Evolutionary conservation across 306 rosid species (phyloP).

Genomic region (Lagenaria siceraria): DNA sequence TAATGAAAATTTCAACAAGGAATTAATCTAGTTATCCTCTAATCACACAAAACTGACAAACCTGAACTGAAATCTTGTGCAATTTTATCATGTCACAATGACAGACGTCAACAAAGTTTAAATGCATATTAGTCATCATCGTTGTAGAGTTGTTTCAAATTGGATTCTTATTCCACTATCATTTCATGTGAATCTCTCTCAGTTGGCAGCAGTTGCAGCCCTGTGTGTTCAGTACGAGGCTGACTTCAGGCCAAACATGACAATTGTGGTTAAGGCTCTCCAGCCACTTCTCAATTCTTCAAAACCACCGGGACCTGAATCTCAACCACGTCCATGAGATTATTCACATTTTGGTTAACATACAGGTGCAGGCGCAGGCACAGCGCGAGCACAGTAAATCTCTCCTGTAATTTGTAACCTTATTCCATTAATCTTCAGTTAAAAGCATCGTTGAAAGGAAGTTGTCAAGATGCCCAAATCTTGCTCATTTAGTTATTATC

Average conservation of each 20-base stretch:
- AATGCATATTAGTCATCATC: background rate
- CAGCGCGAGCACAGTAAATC: background rate
- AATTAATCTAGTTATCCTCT: background rate
- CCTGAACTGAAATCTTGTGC: background rate
- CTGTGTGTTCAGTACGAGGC: constrained; percentile 96
- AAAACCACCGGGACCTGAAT: constrained; percentile 62
- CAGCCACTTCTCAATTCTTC: constrained; percentile 87
- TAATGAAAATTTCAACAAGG: background rate
- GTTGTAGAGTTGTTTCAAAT: background rate
- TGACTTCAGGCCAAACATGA: constrained; percentile 98
- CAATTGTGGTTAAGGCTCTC: constrained; percentile 89
- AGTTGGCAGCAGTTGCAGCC: constrained; percentile 99
- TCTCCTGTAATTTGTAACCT: constrained; percentile 16
- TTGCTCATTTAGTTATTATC: constrained; percentile 2
- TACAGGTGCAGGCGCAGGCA: background rate
- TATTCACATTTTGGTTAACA: constrained; percentile 10
- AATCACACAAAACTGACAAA: background rate
- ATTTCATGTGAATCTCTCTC: constrained; percentile 15
- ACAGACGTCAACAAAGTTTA: background rate
- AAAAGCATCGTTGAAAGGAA: background rate
- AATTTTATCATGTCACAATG: background rate
- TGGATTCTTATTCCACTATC: background rate
- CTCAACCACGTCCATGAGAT: constrained; percentile 33
- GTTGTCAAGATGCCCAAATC: constrained; percentile 2
- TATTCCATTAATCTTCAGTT: background rate